These are phyloP conservation scores for Nicotiana obtusifolia DNA, from an alignment of 257 asterid species.

Conservation along the genomic window DNA sequence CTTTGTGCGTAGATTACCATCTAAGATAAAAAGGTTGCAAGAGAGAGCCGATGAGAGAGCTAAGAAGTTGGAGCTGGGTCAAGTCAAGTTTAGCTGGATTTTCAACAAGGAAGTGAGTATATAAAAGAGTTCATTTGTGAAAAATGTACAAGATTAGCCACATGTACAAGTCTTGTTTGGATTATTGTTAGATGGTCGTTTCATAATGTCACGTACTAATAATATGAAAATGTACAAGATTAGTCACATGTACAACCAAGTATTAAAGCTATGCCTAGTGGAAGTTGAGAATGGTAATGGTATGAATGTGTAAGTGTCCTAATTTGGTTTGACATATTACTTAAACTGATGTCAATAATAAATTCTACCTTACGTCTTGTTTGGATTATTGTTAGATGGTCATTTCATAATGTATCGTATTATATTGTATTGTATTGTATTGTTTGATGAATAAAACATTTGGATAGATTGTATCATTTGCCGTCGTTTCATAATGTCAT, in stretches of 20 bases:
- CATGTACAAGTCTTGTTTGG: no score
- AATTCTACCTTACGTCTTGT: no score
- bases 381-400: no score
- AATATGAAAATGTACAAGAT: neutral
- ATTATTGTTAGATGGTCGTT: no score
- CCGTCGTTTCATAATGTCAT: no score
- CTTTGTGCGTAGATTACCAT: slow-evolving; percentile 25
- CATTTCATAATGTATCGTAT: no score
- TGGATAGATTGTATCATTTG: no score
- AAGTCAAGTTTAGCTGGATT: slow-evolving; percentile 29
- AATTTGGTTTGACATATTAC: no score
- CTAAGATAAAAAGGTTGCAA: slow-evolving; percentile 16
- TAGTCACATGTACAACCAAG: neutral
- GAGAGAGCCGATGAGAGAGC: slow-evolving; percentile 24
- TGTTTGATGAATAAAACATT: no score
- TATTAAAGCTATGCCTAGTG: neutral
- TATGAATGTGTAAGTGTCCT: neutral
- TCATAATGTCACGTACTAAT: no score
- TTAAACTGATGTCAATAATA: no score
- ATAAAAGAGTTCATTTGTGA: neutral
- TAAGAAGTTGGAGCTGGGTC: slow-evolving; percentile 10
- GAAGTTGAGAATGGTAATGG: neutral
- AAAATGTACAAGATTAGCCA: neutral
- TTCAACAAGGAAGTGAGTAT: slow-evolving; percentile 15
- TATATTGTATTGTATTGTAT: no score